Conservation (phyloP, 2,329 filamentous ascomycete genomes). For the Beauveria sp. region DNA sequence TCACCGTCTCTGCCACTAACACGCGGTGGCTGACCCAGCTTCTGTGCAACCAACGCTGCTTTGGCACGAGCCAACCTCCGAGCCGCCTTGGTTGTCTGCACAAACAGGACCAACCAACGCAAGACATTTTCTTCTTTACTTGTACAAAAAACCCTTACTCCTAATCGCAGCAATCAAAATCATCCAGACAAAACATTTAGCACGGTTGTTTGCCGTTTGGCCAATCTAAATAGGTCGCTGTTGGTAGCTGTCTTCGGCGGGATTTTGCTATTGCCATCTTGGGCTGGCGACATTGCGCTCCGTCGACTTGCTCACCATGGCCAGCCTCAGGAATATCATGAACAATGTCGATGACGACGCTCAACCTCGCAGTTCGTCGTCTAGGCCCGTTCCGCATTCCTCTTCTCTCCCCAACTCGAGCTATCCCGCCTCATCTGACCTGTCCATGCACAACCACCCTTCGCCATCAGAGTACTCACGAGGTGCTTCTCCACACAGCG, state of each 20-base stretch:
- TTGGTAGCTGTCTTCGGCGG: slow-evolving; percentile 1
- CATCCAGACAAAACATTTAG: background rate
- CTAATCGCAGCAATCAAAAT: background rate
- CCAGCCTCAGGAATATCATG: slow-evolving; percentile 50
- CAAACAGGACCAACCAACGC: slow-evolving; percentile 1
- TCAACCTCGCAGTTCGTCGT: slow-evolving; percentile 16
- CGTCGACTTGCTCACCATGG: slow-evolving; percentile 40
- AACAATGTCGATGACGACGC: slow-evolving; percentile 44
- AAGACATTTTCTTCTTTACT: background rate
- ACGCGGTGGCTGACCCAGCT: slow-evolving; percentile 8
- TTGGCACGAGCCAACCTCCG: slow-evolving; percentile 2
- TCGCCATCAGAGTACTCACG: slow-evolving; percentile 27
- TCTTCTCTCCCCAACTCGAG: slow-evolving; percentile 18
- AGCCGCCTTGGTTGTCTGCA: background rate
- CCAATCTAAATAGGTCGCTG: background rate
- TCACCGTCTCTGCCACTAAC: background rate
- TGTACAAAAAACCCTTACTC: no score
- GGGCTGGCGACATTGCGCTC: slow-evolving; percentile 20
- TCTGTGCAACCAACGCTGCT: slow-evolving; percentile 2
- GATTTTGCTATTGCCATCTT: slow-evolving; percentile 19
- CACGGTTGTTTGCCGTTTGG: background rate
- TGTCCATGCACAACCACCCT: slow-evolving; percentile 19
- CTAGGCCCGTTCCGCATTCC: background rate
- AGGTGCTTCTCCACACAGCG: slow-evolving; percentile 25
- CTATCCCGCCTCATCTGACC: slow-evolving; percentile 32